Base-by-base conservation (phyloP, 2,329 filamentous ascomycete genomes). In the Hypomyces perniciosus region DNA sequence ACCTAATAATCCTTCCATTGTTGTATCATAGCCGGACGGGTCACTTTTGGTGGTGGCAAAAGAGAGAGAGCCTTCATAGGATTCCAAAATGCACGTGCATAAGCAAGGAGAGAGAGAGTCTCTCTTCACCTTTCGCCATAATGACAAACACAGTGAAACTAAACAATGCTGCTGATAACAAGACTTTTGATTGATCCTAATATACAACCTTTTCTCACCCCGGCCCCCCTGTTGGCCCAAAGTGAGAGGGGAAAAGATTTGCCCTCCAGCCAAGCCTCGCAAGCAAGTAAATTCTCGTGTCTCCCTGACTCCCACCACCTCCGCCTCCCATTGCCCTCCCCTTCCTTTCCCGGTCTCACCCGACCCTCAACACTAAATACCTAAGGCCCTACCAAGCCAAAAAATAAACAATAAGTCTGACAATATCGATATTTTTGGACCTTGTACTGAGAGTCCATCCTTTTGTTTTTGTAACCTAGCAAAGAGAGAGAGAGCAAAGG, bases 21-120 rank as follows among this genome's bases (percentile, higher is more conserved):
- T 52, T 57, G 54, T 58, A 57, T 57, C 54, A 58, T 58, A 54
- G 42, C 41, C 48, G 46, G 43, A 46, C 38, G 42, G 41, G 42
- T 29, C 29, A 29, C 33, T 41, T 40, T 34, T 31, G 2, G 20
- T 34, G 12, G 26, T 45, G 42, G 30, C 28, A 31, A 12, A 49
- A 29, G 13, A 44, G 20, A 20, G 20, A 20, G 20, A 35, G 12
- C 12, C 33, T 35, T 8, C 12, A 8, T 8, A 8, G 33, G 12
- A 8, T 35, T 4, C 12, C 8, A 35, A 35, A 8, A 35, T 35
- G 33, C 33, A 35, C 33, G 3, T 35, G 12, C 2, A 35, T 35
- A 12, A 35, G 8, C 33, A 35, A 35, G 12, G 33, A 20, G 20
- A 20, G 20, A 20, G 20, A 20, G 20, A 20, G 20, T 20, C 20